phyloP scores from a whole-genome alignment of 164 flowering plant species.

The Tinospora cordifolia region DNA sequence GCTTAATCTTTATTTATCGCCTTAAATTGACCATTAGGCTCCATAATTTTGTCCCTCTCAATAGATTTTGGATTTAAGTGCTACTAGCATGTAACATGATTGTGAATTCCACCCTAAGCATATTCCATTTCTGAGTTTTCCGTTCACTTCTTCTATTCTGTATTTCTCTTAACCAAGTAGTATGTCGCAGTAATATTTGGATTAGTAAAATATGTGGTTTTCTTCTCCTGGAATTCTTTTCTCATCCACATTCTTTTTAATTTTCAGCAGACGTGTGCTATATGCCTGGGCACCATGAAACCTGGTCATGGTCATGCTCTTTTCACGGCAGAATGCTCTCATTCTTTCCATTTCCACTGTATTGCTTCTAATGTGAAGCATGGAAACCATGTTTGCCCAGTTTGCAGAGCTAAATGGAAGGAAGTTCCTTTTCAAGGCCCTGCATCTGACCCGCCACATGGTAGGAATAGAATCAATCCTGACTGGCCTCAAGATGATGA shows the following conservation, averaged over 20 bases:
- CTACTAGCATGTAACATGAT: no score
- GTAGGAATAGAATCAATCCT: conserved; percentile 36
- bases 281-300: conserved; percentile 72
- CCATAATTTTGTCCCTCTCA: no score
- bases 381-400: conserved; percentile 82
- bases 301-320: conserved; percentile 87
- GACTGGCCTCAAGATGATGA: conserved; percentile 47
- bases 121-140: no score
- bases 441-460: conserved; percentile 25
- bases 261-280: conserved; percentile 77
- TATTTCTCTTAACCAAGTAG: no score
- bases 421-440: conserved; percentile 72
- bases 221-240: neutral
- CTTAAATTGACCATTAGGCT: no score
- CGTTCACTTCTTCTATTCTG: no score
- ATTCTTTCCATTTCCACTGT: conserved; percentile 88
- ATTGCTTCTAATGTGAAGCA: conserved; percentile 86
- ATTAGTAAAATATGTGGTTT: neutral
- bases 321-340: conserved; percentile 95
- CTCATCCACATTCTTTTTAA: conserved; percentile 7
- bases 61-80: no score
- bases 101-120: no score
- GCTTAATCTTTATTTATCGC: no score
- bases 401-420: conserved; percentile 94
- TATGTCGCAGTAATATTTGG: neutral